Evolutionary conservation across 768 basidiomycete species (phyloP), one percentile per base, ranked within the genome.

Genomic region (Hypholoma fasciculare): DNA sequence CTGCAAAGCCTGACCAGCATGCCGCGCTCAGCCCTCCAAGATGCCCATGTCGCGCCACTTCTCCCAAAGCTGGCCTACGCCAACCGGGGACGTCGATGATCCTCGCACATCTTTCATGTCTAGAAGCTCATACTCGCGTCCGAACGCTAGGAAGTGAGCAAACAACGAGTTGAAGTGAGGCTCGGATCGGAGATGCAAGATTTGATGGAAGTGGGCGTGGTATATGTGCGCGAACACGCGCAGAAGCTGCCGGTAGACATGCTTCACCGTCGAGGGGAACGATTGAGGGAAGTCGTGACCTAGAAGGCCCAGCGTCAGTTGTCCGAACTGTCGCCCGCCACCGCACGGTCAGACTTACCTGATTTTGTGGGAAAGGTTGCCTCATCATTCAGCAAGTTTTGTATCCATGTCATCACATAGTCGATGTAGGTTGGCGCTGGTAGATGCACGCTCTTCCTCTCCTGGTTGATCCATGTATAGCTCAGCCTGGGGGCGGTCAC

Each of bases 331-430:
- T 23, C 27, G 48, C 27, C 34, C 4, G 23, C 26, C 7, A 16
- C 14, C 47, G 19, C 17, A 19, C 23, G 43, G 47, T 7, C 14
- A 19, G 7, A 82, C 86, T 61, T 76, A 92, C 95, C 93, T 51
- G 91, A 87, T 75, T 97, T 98, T 20, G 96, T 98, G 7, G 96
- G 96, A 76, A 98, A 98, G 38, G 89, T 85, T 59, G 77, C 82
- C 65, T 97, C 94, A 74, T 98, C 96, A 67, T 98, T 94, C 37
- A 98, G 82, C 34, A 97, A 79, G 67, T 96, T 96, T 71, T 98
- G 96, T 4, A 97, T 84, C 94, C 96, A 98, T 17, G 96, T 95
- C 91, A 98, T 95, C 55, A 98, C 96, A 70, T 96, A 98, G 79
- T 98, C 97, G 61, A 98, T 94, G 74, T 98, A 98, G 8, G 94